A percentile compares a stretch with the other conserved stretches of the same genome.
These are phyloP conservation scores for Tympanopsis confertula DNA, from an alignment of 2,329 filamentous ascomycete species.

Conservation along the genomic window DNA sequence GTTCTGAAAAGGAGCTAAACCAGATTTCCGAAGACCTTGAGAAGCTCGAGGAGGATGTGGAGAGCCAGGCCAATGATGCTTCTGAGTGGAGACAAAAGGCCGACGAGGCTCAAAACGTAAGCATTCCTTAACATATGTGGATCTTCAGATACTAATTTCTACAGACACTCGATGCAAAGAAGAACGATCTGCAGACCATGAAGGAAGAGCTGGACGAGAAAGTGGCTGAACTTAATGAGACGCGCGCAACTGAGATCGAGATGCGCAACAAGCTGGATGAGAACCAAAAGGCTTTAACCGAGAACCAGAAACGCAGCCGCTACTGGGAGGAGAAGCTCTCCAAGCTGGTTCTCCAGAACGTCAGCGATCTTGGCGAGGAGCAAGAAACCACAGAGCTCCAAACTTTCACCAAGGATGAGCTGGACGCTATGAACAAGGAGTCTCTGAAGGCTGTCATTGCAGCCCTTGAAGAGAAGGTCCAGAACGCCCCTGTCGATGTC, in stretches of 20 bases:
- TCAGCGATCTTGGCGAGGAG: constrained; percentile 47
- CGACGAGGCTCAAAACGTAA: constrained; percentile 66
- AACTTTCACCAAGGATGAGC: constrained; percentile 28
- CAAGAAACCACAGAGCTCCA: constrained; percentile 14
- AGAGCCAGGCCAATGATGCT: constrained; percentile 64
- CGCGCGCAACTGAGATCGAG: constrained; percentile 81
- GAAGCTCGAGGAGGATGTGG: constrained; percentile 66
- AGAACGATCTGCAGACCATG: constrained; percentile 64
- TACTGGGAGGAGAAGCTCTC: constrained; percentile 86
- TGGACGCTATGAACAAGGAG: constrained; percentile 54
- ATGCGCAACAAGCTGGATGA: constrained; percentile 98
- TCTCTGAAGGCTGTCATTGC: constrained; percentile 50
- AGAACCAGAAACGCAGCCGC: constrained; percentile 72
- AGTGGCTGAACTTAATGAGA: constrained; percentile 75
- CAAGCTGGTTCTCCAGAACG: constrained; percentile 73
- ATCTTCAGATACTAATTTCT: neutral
- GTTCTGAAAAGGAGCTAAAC: constrained; percentile 70
- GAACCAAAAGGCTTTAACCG: constrained; percentile 75
- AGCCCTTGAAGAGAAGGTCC: constrained; percentile 56
- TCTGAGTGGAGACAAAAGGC: constrained; percentile 62
- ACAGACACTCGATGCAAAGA: constrained; percentile 56
- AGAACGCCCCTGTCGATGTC: constrained; percentile 78
- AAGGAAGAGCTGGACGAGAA: constrained; percentile 84
- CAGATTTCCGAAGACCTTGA: constrained; percentile 63
- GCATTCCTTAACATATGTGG: neutral